Conservation (phyloP, 2,329 filamentous ascomycete species). For the Cytospora mali region DNA sequence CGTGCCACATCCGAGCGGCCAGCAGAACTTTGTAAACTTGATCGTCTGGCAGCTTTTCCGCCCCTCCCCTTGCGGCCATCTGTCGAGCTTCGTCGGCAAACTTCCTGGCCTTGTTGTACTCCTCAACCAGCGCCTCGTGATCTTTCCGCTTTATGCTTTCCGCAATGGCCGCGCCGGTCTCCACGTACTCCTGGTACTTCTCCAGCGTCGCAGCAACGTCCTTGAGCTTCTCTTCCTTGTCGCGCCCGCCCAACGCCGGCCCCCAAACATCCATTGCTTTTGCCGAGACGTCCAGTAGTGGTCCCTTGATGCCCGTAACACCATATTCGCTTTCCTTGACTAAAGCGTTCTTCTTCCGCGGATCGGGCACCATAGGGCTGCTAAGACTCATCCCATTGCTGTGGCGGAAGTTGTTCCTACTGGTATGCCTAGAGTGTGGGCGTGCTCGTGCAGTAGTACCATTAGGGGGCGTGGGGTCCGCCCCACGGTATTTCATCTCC, state of each 20-base stretch:
- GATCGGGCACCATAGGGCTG: conserved; percentile 51
- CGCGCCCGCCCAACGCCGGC: conserved; percentile 84
- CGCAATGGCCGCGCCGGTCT: conserved; percentile 74
- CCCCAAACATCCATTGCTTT: conserved; percentile 99
- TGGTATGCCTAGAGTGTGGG: conserved; percentile 66
- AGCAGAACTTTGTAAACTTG: conserved; percentile 86
- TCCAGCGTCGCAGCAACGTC: conserved; percentile 75
- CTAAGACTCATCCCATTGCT: conserved; percentile 42
- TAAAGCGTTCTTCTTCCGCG: conserved; percentile 82
- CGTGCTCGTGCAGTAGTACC: conserved; percentile 36
- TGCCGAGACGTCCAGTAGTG: conserved; percentile 84
- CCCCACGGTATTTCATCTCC: conserved; percentile 83
- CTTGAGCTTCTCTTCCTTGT: conserved; percentile 87
- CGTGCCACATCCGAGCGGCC: conserved; percentile 91
- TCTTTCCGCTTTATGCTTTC: conserved; percentile 90
- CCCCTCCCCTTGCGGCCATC: conserved; percentile 61
- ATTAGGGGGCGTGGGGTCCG: conserved; percentile 50
- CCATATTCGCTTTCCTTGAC: conserved; percentile 92
- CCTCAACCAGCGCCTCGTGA: conserved; percentile 83
- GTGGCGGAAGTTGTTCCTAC: conserved; percentile 66
- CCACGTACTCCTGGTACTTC: conserved; percentile 78
- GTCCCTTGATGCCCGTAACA: conserved; percentile 82
- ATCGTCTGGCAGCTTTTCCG: conserved; percentile 66
- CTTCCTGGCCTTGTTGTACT: conserved; percentile 80
- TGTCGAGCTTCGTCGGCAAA: conserved; percentile 78